Conservation (phyloP, 2,329 filamentous ascomycete genomes). For the Microsporum canis region DNA sequence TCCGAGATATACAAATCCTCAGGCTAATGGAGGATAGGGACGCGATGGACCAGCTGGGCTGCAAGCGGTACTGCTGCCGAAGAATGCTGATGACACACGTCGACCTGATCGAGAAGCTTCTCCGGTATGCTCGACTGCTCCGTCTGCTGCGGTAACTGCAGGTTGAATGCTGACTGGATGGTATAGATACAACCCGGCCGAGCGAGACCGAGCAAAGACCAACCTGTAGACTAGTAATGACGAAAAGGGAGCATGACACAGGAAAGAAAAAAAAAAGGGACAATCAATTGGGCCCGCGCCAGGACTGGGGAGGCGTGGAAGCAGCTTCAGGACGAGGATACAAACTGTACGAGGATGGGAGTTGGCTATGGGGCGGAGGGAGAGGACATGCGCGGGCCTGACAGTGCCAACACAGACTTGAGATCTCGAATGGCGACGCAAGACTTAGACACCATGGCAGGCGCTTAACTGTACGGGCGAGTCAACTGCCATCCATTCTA, state of each 20-base stretch:
- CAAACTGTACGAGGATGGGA: not conserved
- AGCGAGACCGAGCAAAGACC: slow-evolving; percentile 36
- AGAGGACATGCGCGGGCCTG: not conserved
- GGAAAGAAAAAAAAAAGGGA: not conserved
- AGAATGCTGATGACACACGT: slow-evolving; percentile 99
- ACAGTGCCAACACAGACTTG: not conserved
- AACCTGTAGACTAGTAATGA: slow-evolving; percentile 14
- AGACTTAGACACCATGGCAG: too few relatives aligned
- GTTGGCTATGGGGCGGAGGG: not conserved
- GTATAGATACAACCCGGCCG: slow-evolving; percentile 39
- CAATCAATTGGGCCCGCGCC: not conserved
- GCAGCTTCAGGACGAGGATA: not conserved
- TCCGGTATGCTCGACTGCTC: slow-evolving; percentile 51
- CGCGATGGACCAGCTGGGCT: slow-evolving; percentile 87
- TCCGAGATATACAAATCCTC: not conserved
- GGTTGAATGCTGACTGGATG: slow-evolving; percentile 13
- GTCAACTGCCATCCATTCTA: too few relatives aligned
- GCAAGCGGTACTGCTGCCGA: slow-evolving; percentile 94
- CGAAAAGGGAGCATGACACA: not conserved
- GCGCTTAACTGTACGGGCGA: too few relatives aligned
- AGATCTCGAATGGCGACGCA: not conserved
- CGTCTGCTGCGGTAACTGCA: slow-evolving; percentile 15
- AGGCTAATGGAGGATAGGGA: slow-evolving; percentile 47
- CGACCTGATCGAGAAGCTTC: slow-evolving; percentile 94
- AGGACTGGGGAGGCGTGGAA: not conserved